A percentile compares a stretch with the other conserved stretches of the same genome.
Conservation (phyloP, 2,329 filamentous ascomycete genomes). For the Penicillium expansum region DNA sequence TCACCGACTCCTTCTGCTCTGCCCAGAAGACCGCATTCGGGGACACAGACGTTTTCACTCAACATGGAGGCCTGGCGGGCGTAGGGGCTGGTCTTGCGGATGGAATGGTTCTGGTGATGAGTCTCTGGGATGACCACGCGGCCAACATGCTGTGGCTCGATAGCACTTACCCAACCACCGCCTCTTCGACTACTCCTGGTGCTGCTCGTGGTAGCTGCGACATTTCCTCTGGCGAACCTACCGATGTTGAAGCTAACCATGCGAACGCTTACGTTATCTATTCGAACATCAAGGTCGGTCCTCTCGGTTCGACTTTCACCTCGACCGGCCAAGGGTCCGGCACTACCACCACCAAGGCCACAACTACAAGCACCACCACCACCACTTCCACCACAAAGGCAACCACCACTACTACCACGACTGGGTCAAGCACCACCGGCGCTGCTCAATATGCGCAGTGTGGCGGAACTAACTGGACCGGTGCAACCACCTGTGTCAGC, state of each 20-base stretch:
- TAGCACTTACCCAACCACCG: conserved; percentile 57
- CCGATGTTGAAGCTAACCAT: conserved; percentile 47
- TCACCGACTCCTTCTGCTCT: conserved; percentile 58
- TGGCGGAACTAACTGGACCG: conserved; percentile 36
- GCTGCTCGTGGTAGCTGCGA: conserved; percentile 55
- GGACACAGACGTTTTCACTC: conserved; percentile 53
- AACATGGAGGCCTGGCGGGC: conserved; percentile 53
- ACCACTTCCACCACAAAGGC: conserved; percentile 5
- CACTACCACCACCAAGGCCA: conserved; percentile 8
- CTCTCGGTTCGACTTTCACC: conserved; percentile 53
- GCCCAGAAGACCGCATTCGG: conserved; percentile 55
- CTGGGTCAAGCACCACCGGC: conserved; percentile 9
- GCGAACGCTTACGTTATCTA: conserved; percentile 53
- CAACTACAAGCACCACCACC: background rate
- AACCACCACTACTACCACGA: conserved; percentile 10
- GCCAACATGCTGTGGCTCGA: conserved; percentile 74
- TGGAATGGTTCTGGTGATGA: conserved; percentile 62
- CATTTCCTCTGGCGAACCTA: conserved; percentile 51
- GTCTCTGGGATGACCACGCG: conserved; percentile 62
- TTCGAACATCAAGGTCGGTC: conserved; percentile 60
- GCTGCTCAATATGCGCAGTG: conserved; percentile 32
- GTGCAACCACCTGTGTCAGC: conserved; percentile 33
- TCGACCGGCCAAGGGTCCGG: conserved; percentile 6
- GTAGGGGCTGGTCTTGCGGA: conserved; percentile 9
- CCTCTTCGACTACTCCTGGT: conserved; percentile 46